Evolutionary conservation across 805 yeast genomes (phyloP), one percentile per base, ranked within the genome.

Genomic region (Lipomyces anomalus): DNA sequence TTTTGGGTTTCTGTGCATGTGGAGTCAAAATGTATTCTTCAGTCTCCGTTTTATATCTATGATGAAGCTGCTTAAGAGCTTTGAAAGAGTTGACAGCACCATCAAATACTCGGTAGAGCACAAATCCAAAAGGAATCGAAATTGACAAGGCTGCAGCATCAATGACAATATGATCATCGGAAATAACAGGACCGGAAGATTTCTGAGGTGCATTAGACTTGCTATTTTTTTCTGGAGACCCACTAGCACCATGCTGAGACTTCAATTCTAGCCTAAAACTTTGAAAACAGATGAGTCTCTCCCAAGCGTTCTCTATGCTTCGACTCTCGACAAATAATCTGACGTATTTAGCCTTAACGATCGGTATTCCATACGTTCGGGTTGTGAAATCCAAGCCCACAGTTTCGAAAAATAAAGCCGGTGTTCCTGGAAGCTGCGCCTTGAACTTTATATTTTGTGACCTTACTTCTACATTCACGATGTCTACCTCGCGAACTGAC

Each of bases 91-190:
- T 79, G 17, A 85, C 73, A 13, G 84, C 66, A 56, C 84, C 84
- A 57, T 89, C 96, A 57, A 89, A 78, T n/a, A 89, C 73, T 21
- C 80, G 75, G 65, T 84, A 85, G 44, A 85, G 78, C 42, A 84
- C 70, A 59, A 84, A 84, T 43, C 79, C 78, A 61, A 82, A 77
- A 0, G 97, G 96, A 41, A 87, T 57, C 22, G 61, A 64, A 44
- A 70, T 43, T 9, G 67, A 55, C 46, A 69, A 38, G 2, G 61
- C 64, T 6, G 60, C 64, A n/a, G 64, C 51, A 13, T 59, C 57
- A 29, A 67, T 45, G 1, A 45, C 22, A 20, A 65, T 47, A 28
- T 55, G 44, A 20, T 53, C 62, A 5, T 50, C 53, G 18, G 39
- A 38, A 9, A 17, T 18, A 13, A 29, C 22, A 7, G 5, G 29